Percentiles rank a stretch among this genome's conserved stretches.
These are phyloP conservation scores for Piper betle DNA, from an alignment of 164 flowering plant species.

Conservation along the genomic window DNA sequence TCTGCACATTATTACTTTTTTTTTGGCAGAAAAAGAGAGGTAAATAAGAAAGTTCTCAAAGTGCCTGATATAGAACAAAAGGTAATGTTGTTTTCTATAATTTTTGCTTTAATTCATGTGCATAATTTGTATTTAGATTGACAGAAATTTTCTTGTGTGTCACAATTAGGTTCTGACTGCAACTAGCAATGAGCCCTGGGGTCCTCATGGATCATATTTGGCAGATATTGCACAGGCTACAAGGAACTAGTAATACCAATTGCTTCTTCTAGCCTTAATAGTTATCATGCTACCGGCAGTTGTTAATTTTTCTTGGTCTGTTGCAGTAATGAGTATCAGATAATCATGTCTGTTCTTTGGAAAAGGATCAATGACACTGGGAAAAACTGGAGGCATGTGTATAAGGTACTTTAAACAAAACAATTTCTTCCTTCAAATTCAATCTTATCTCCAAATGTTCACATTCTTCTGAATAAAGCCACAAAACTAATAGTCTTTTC, in stretches of 20 bases:
- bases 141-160: not conserved
- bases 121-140: not conserved
- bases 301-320: conserved; percentile 1
- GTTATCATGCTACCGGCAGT: not conserved
- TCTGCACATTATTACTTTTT: not conserved
- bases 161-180: conserved; percentile 80
- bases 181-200: conserved; percentile 99
- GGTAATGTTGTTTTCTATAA: conserved; percentile 23
- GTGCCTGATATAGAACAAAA: conserved; percentile 94
- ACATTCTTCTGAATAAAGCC: not conserved
- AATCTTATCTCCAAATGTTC: not conserved
- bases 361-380: conserved; percentile 91
- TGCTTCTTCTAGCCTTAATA: not conserved
- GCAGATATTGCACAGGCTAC: conserved; percentile 96
- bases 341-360: conserved; percentile 91
- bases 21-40: conserved; percentile 82
- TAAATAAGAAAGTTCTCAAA: conserved; percentile 95
- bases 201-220: conserved; percentile 93
- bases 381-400: conserved; percentile 99
- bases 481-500: no score
- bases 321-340: conserved; percentile 87
- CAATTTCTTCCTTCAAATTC: not conserved
- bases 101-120: not conserved
- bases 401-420: conserved; percentile 49
- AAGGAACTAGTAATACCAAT: conserved; percentile 58